Conservation (phyloP, 257 asterid species). For the Rubia yunnanensis region DNA sequence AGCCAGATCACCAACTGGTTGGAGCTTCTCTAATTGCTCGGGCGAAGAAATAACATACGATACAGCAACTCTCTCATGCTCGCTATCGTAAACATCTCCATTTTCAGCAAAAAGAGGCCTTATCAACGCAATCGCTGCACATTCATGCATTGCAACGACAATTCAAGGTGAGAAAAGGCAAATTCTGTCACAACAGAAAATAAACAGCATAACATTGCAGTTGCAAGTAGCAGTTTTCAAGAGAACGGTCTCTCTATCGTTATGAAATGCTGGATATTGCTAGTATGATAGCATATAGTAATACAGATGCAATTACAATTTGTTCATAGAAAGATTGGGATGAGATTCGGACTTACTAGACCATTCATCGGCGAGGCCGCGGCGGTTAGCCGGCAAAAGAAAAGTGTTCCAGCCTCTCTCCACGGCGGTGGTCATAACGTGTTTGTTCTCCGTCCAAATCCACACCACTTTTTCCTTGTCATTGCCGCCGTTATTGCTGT, state of each 20-base stretch:
- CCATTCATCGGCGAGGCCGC: slow-evolving; percentile 68
- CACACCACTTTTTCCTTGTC: slow-evolving; percentile 43
- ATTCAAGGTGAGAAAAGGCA: not conserved
- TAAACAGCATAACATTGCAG: not conserved
- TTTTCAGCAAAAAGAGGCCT: slow-evolving; percentile 57
- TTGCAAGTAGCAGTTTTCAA: too few relatives aligned
- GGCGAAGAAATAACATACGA: slow-evolving; percentile 58
- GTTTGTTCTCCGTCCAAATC: slow-evolving; percentile 83
- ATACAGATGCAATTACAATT: not conserved
- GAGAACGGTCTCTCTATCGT: too few relatives aligned
- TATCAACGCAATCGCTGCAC: slow-evolving; percentile 65
- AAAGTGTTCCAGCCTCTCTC: slow-evolving; percentile 87
- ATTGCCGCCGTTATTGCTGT: not conserved
- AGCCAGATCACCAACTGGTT: slow-evolving; percentile 29
- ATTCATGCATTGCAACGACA: slow-evolving; percentile 14
- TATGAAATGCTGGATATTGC: too few relatives aligned
- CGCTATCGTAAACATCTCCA: slow-evolving; percentile 43
- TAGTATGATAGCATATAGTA: too few relatives aligned
- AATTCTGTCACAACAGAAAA: not conserved
- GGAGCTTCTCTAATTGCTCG: slow-evolving; percentile 52
- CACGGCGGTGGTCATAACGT: slow-evolving; percentile 82
- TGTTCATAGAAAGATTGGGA: not conserved
- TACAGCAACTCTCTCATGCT: slow-evolving; percentile 38
- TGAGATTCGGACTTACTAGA: slow-evolving; percentile 38
- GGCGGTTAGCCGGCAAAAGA: slow-evolving; percentile 40